Evolutionary conservation across 345 rosid species (phyloP).

Genomic region (Garcia nutans): DNA sequence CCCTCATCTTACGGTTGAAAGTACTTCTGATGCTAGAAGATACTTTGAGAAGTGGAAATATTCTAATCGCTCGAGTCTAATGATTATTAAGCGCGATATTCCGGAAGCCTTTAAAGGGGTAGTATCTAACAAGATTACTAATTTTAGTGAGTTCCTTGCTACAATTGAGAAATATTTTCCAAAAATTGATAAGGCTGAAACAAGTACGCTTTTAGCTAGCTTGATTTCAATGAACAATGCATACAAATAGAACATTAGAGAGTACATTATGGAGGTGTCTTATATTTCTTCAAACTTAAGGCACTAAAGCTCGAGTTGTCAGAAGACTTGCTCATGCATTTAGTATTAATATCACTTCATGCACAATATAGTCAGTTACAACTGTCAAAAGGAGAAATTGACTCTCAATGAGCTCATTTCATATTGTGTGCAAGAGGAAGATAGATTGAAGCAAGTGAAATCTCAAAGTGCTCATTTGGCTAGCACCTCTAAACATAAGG

Average conservation of each 20-base stretch:
- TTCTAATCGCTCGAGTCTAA: no score
- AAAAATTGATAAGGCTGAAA: no score
- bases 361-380: background rate
- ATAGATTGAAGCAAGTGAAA: background rate
- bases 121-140: no score
- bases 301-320: background rate
- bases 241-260: background rate
- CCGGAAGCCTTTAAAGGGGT: no score
- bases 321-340: background rate
- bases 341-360: background rate
- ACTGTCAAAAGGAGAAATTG: background rate
- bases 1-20: no score
- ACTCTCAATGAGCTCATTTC: background rate
- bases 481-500: background rate
- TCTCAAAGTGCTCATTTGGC: slow-evolving; percentile 6
- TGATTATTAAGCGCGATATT: no score
- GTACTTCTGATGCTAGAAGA: no score
- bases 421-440: background rate
- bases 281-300: background rate
- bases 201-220: no score
- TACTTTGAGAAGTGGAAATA: no score
- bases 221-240: no score
- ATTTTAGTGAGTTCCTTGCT: no score
- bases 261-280: background rate
- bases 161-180: no score